Conservation (phyloP, 2,329 filamentous ascomycete species). For the Kalaharituber pfeilii region DNA sequence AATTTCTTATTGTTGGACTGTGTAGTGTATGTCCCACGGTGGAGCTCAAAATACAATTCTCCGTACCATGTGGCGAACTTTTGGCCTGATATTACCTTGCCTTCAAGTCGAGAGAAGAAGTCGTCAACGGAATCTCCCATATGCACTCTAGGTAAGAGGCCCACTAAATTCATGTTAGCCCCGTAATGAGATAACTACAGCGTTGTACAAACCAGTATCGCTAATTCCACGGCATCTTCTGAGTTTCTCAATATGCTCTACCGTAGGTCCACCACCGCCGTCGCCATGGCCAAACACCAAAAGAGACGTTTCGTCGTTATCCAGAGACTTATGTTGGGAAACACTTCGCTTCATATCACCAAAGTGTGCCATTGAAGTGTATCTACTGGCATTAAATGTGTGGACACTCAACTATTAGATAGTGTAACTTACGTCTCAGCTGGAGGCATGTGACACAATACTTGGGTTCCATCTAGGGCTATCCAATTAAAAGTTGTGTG, state of each 20-base stretch:
- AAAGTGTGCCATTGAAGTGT: constrained; percentile 86
- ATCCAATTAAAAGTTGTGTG: constrained; percentile 99
- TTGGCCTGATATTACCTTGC: constrained; percentile 44
- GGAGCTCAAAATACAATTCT: constrained; percentile 93
- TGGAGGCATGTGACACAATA: constrained; percentile 94
- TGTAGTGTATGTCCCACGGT: constrained; percentile 92
- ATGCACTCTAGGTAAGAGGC: constrained; percentile 68
- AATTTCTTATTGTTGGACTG: constrained; percentile 95
- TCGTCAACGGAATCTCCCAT: constrained; percentile 83
- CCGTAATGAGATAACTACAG: neutral
- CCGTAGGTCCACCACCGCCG: constrained; percentile 86
- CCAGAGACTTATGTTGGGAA: constrained; percentile 84
- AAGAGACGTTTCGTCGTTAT: constrained; percentile 76
- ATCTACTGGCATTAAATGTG: constrained; percentile 27
- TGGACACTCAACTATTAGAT: neutral
- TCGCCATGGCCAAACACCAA: constrained; percentile 95
- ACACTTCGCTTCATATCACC: constrained; percentile 83
- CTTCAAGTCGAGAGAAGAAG: constrained; percentile 74
- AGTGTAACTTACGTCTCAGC: constrained; percentile 47
- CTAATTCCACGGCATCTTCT: constrained; percentile 79
- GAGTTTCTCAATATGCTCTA: constrained; percentile 85
- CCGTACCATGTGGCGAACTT: constrained; percentile 92
- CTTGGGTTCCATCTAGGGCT: constrained; percentile 81
- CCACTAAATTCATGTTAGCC: constrained; percentile 30
- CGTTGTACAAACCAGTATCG: constrained; percentile 40